Conservation (phyloP, 2,329 filamentous ascomycete genomes). For the Phyllachora maydis region DNA sequence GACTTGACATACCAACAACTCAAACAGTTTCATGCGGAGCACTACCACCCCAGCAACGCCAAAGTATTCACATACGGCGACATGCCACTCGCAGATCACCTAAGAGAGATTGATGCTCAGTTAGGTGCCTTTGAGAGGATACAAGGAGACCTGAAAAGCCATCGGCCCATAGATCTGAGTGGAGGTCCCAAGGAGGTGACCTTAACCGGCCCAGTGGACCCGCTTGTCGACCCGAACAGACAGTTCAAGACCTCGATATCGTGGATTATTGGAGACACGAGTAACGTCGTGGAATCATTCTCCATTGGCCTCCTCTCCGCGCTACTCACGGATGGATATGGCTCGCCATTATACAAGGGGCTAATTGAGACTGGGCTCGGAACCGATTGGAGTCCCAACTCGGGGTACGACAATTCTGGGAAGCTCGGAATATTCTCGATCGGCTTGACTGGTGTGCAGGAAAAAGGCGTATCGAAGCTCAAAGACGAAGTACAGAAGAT, state of each 20-base stretch:
- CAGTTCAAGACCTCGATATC: constrained; percentile 90
- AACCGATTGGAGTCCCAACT: constrained; percentile 86
- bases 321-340: constrained; percentile 81
- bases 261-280: constrained; percentile 73
- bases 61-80: constrained; percentile 93
- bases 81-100: constrained; percentile 65
- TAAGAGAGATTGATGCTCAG: constrained; percentile 57
- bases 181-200: constrained; percentile 47
- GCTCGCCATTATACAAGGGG: constrained; percentile 76
- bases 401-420: constrained; percentile 67
- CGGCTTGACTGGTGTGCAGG: constrained; percentile 73
- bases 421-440: constrained; percentile 72
- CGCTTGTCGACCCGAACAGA: constrained; percentile 64
- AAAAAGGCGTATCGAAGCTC: constrained; percentile 58
- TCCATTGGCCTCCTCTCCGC: constrained; percentile 65
- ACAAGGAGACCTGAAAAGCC: constrained; percentile 49
- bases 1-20: constrained; percentile 84
- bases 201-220: constrained; percentile 66
- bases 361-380: constrained; percentile 80
- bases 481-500: constrained; percentile 56
- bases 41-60: constrained; percentile 95
- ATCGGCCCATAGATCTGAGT: constrained; percentile 51
- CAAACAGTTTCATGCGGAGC: constrained; percentile 68
- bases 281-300: constrained; percentile 73
- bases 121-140: constrained; percentile 56